Conservation (phyloP, 345 rosid genomes). For the Eucalyptus dawsonii region DNA sequence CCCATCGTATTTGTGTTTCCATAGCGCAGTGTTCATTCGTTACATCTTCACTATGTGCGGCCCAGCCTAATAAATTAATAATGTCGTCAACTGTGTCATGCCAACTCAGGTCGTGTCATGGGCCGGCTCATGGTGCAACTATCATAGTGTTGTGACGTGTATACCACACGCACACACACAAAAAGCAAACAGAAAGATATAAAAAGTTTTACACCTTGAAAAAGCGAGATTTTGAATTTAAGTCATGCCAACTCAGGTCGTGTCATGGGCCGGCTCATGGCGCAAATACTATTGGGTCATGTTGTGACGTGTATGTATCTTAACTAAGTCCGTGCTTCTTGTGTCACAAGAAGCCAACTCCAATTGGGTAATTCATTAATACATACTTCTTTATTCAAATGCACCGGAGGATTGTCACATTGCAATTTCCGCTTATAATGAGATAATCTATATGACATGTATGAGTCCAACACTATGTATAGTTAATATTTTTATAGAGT, state of each 20-base stretch:
- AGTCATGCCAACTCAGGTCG: background rate
- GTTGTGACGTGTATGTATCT: background rate
- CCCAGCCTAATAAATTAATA: background rate
- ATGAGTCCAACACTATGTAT: background rate
- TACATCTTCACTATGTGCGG: too few species aligned
- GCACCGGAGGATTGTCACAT: background rate
- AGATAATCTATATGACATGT: background rate
- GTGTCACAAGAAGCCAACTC: background rate
- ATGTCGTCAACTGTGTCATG: background rate
- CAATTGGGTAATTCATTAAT: background rate
- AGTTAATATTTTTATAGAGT: background rate
- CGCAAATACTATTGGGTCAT: background rate
- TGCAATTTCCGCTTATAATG: background rate
- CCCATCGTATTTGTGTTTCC: too few species aligned
- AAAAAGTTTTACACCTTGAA: too few species aligned
- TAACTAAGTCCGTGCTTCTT: too few species aligned
- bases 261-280: background rate
- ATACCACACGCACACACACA: too few species aligned
- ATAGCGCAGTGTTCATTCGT: too few species aligned
- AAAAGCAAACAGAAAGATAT: too few species aligned
- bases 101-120: too few species aligned
- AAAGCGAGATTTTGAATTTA: too few species aligned
- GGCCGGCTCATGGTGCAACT: too few species aligned
- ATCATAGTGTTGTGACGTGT: too few species aligned
- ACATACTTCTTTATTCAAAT: background rate